phyloP scores from a whole-genome alignment of 176 grass and related monocot species.

The Oryza officinalis region DNA sequence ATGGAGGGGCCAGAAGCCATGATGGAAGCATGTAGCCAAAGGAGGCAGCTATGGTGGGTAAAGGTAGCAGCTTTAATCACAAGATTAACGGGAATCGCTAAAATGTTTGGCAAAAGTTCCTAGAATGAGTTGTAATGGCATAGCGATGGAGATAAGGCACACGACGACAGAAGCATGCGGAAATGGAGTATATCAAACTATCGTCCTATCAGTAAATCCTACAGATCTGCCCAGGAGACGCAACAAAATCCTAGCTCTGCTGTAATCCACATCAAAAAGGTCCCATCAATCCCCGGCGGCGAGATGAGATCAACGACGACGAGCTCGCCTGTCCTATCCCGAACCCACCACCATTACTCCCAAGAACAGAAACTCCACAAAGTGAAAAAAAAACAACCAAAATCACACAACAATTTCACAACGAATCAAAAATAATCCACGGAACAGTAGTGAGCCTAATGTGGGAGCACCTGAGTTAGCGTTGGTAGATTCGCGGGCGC shows the following conservation, averaged over 20 bases:
- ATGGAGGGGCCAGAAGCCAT: not conserved
- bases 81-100: not conserved
- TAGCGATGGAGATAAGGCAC: not conserved
- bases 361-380: not conserved
- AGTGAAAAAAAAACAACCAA: not conserved
- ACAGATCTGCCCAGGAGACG: slow-evolving; percentile 27
- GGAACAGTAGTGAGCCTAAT: not conserved
- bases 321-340: not conserved
- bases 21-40: not conserved
- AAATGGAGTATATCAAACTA: slow-evolving; percentile 10
- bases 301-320: not conserved
- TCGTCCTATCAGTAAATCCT: not conserved
- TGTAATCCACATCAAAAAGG: not conserved
- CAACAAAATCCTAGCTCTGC: not conserved
- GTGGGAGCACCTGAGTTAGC: slow-evolving; percentile 19
- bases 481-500: not conserved
- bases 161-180: not conserved
- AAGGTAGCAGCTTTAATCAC: not conserved
- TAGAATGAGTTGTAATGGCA: slow-evolving; percentile 16
- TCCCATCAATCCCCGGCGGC: not conserved
- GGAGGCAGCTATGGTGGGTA: not conserved
- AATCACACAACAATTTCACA: not conserved
- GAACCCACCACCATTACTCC: not conserved
- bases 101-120: slow-evolving; percentile 11
- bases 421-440: not conserved